Conservation (phyloP, 2,329 filamentous ascomycete genomes). For the Sporothrix brunneoviolacea region DNA sequence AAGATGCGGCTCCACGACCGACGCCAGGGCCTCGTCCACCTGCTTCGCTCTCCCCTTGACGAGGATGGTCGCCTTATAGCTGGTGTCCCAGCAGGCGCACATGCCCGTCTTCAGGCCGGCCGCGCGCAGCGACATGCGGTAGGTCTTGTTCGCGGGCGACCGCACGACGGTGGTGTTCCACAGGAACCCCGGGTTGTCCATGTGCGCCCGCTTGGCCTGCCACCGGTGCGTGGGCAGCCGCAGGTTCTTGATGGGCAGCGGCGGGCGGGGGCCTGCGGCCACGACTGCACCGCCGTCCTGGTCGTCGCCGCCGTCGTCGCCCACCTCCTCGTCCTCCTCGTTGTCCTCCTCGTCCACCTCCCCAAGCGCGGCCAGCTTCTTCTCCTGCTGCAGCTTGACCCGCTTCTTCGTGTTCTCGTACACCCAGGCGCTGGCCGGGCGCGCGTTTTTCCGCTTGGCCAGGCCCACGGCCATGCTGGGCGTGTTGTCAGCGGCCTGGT, state of each 20-base stretch:
- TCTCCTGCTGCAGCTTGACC: conserved; percentile 20
- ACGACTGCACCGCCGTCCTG: background rate
- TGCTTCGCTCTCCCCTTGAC: conserved; percentile 50
- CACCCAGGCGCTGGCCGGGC: conserved; percentile 17
- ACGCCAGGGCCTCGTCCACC: conserved; percentile 12
- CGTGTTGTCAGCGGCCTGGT: conserved; percentile 79
- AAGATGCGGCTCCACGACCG: conserved; percentile 14
- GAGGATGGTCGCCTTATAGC: conserved; percentile 83
- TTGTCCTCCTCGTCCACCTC: background rate
- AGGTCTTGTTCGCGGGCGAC: conserved; percentile 83
- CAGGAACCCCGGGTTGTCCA: conserved; percentile 72
- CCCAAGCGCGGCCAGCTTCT: conserved; percentile 7
- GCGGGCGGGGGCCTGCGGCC: conserved; percentile 54
- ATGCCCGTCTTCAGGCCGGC: conserved; percentile 69
- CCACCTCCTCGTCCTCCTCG: background rate
- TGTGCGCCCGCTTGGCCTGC: conserved; percentile 84
- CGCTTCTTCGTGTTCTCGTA: conserved; percentile 25
- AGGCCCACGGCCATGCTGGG: conserved; percentile 38
- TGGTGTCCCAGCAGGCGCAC: conserved; percentile 72
- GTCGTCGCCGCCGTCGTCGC: conserved; percentile 27
- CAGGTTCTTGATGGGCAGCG: conserved; percentile 78
- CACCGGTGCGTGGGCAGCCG: conserved; percentile 94
- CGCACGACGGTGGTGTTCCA: conserved; percentile 87
- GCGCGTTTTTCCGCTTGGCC: conserved; percentile 43
- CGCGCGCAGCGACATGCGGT: conserved; percentile 78